phyloP scores from a whole-genome alignment of 192 early-diverging fungal species.

The Coemansia sp. region DNA sequence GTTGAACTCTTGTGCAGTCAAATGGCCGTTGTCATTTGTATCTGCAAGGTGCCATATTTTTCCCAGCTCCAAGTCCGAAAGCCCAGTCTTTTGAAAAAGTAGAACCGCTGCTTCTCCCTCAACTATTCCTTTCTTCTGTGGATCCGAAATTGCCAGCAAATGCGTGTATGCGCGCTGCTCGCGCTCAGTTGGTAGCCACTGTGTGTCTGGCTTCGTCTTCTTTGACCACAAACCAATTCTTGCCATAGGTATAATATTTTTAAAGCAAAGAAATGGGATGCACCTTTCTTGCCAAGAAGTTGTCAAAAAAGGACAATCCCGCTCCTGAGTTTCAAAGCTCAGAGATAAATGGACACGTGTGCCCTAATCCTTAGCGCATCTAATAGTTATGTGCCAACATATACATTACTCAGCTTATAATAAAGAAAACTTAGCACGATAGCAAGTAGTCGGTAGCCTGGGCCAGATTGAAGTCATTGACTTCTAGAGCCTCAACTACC shows the following conservation, averaged over 20 bases:
- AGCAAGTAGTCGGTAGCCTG: slow-evolving; percentile 53
- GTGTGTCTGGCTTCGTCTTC: slow-evolving; percentile 16
- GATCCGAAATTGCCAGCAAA: slow-evolving; percentile 60
- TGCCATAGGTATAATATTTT: too few species aligned
- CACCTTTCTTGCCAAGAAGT: too few species aligned
- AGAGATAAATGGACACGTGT: too few species aligned
- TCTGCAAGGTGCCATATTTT: slow-evolving; percentile 87
- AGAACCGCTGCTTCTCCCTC: slow-evolving; percentile 66
- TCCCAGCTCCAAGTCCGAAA: slow-evolving; percentile 59
- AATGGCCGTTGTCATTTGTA: slow-evolving; percentile 66
- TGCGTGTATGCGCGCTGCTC: slow-evolving; percentile 62
- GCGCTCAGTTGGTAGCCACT: slow-evolving; percentile 56
- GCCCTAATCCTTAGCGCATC: too few species aligned
- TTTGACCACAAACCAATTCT: neutral
- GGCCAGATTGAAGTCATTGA: slow-evolving; percentile 54
- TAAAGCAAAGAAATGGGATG: too few species aligned
- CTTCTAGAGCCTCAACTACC: slow-evolving; percentile 54
- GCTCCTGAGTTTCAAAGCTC: too few species aligned
- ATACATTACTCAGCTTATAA: too few species aligned
- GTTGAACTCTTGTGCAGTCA: slow-evolving; percentile 70
- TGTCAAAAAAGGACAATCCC: too few species aligned
- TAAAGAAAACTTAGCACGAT: slow-evolving; percentile 25
- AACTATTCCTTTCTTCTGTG: slow-evolving; percentile 60
- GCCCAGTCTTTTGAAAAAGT: slow-evolving; percentile 69
- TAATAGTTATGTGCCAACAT: too few species aligned